Evolutionary conservation across 768 basidiomycete genomes (phyloP).

Genomic region (Suillus luteus): DNA sequence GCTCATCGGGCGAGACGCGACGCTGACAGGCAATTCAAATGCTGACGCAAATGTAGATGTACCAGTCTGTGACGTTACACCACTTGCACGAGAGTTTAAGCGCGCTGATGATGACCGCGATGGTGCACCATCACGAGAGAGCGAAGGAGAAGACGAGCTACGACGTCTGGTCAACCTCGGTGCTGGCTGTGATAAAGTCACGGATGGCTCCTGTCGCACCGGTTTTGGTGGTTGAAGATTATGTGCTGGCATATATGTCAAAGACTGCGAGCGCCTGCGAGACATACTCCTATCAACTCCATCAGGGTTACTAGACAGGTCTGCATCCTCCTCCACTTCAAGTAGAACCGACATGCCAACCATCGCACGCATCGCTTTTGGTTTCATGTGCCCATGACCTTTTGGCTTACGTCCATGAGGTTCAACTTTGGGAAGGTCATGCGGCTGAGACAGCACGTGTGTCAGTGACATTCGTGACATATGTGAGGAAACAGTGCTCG

Average conservation of each 20-base stretch:
- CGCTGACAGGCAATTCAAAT: slow-evolving; percentile 8
- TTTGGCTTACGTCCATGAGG: slow-evolving; percentile 32
- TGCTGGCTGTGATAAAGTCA: slow-evolving; percentile 18
- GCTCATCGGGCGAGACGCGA: slow-evolving; percentile 21
- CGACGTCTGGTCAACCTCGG: slow-evolving; percentile 32
- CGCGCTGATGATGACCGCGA: slow-evolving; percentile 9
- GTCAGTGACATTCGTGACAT: background rate
- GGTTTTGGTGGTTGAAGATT: slow-evolving; percentile 16
- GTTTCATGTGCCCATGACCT: slow-evolving; percentile 23
- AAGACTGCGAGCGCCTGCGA: slow-evolving; percentile 22
- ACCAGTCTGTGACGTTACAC: slow-evolving; percentile 7
- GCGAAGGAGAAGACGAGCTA: slow-evolving; percentile 33
- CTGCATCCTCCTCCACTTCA: slow-evolving; percentile 52
- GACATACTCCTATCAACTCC: slow-evolving; percentile 10
- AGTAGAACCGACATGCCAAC: slow-evolving; percentile 54
- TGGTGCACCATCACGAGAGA: slow-evolving; percentile 13
- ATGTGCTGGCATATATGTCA: slow-evolving; percentile 18
- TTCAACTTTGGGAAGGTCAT: slow-evolving; percentile 17
- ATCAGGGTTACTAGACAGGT: slow-evolving; percentile 14
- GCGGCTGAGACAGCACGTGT: slow-evolving; percentile 1
- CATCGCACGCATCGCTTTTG: slow-evolving; percentile 44
- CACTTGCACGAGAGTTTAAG: slow-evolving; percentile 7
- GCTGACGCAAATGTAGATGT: slow-evolving; percentile 11
- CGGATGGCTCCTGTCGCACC: slow-evolving; percentile 23
- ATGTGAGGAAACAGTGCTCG: slow-evolving; percentile 13